A percentile compares a stretch with the other conserved stretches of the same genome.
Evolutionary conservation across 352 stramenopile genomes (phyloP).

Genomic region (Pythium phragmitis): DNA sequence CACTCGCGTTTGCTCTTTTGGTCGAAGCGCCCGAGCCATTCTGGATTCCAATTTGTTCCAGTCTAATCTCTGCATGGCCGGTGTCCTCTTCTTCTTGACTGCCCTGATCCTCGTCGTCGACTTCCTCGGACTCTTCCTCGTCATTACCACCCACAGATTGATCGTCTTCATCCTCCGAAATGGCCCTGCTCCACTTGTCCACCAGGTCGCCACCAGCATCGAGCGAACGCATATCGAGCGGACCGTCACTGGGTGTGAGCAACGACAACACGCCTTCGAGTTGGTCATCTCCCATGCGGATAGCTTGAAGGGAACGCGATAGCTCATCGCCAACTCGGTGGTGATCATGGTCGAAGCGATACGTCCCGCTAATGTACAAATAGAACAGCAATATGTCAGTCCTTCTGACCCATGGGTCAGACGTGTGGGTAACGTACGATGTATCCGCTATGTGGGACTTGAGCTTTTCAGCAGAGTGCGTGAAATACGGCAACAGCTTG

Average conservation of each 20-base stretch:
- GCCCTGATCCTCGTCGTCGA: constrained; percentile 14
- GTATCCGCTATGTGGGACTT: constrained; percentile 27
- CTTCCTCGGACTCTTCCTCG: constrained; percentile 13
- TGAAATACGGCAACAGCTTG: constrained; percentile 64
- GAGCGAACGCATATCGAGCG: neutral
- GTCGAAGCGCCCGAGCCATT: constrained; percentile 20
- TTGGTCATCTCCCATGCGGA: constrained; percentile 12
- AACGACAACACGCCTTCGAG: constrained; percentile 13
- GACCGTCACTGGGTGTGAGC: neutral
- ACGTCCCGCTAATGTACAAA: constrained; percentile 3
- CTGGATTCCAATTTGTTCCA: constrained; percentile 22
- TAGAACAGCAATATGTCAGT: neutral
- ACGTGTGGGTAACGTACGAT: constrained; percentile 14
- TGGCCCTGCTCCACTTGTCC: neutral
- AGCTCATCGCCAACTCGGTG: neutral
- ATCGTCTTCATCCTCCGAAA: neutral
- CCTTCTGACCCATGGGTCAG: neutral
- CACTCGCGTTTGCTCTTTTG: constrained; percentile 6
- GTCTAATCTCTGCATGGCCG: neutral
- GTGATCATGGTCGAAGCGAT: constrained; percentile 14
- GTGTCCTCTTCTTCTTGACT: neutral
- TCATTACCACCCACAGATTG: neutral
- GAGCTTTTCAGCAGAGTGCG: constrained; percentile 58
- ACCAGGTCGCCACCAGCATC: neutral
- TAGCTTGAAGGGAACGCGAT: neutral